Base-by-base conservation (phyloP, 1,284 basidiomycete species). In the Sanguinoderma infundibulare region DNA sequence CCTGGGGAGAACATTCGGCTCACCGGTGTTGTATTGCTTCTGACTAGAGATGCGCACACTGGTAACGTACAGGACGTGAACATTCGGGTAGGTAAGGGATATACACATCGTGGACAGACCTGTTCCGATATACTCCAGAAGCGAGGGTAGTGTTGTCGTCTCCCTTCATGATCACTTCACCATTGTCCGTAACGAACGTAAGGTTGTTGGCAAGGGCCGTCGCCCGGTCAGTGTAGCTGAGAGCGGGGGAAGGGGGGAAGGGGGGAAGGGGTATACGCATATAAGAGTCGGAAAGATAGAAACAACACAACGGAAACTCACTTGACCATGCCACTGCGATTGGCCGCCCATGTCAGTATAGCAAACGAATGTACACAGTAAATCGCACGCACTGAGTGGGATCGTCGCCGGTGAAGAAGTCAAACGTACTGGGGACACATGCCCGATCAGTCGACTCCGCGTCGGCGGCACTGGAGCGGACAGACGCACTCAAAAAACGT, bases 141-240 rank as follows among this genome's bases (percentile, higher is more conserved):
- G 78, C 64, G 49, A 92, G 72, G 73, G 73, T 75, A 17, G 81
- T 87, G 0, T 81, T 86, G 67, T 91, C 81, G 61, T 92, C 90
- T 12, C 87, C 89, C 69, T 87, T 85, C 89, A 92, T 92, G 30
- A 91, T 80, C 26, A 89, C 87, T 44, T 80, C 81, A 30, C 81
- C 82, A 68, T 88, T 77, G 17, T 79, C 77, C 30, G 80, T 78
- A 17, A 88, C 81, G 70, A 79, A 89, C 5, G 79, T 81, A 8
- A 89, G 77, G 36, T 77, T 75, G 40, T 77, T 67, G 17, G 74
- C 71, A 67, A 84, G 80, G 10, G 87, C 86, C 40, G 75, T 78
- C 26, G 73, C 70, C 51, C 72, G 64, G 67, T 86, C 75, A 47
- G 86, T 81, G 70, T 87, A 90, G 55, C 85, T 89, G 59, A 24